These are phyloP conservation scores for Megacollybia marginata DNA, from an alignment of 768 basidiomycete species.

Conservation along the genomic window DNA sequence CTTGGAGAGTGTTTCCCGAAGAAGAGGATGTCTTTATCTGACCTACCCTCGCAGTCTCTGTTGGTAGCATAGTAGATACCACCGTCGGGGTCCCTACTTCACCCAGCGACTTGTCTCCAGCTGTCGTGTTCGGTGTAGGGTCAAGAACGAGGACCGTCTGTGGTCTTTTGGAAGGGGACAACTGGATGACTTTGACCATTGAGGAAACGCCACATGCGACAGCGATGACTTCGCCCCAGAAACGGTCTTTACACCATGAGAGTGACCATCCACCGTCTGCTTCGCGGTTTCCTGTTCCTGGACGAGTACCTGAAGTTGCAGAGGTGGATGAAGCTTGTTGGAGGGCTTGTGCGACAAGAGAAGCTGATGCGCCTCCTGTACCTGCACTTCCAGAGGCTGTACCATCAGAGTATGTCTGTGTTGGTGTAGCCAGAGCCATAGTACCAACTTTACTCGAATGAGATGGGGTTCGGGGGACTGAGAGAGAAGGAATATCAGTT, in stretches of 20 bases:
- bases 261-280: slow-evolving; percentile 91
- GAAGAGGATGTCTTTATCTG: too few species aligned
- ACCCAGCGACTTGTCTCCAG: background rate
- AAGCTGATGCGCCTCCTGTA: slow-evolving; percentile 49
- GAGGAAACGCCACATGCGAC: slow-evolving; percentile 67
- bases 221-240: slow-evolving; percentile 91
- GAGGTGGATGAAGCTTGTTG: slow-evolving; percentile 36
- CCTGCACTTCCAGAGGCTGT: slow-evolving; percentile 11
- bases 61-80: too few species aligned
- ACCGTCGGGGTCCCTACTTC: background rate
- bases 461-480: slow-evolving; percentile 33
- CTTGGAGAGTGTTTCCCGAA: too few species aligned
- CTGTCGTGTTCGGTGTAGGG: slow-evolving; percentile 23
- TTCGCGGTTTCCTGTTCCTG: slow-evolving; percentile 57
- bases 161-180: slow-evolving; percentile 62
- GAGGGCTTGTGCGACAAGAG: slow-evolving; percentile 57
- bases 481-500: slow-evolving; percentile 60
- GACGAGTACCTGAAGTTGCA: slow-evolving; percentile 18
- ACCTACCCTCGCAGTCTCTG: too few species aligned
- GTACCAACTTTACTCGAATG: slow-evolving; percentile 43
- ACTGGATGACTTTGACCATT: slow-evolving; percentile 68
- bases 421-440: slow-evolving; percentile 62
- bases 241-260: slow-evolving; percentile 93
- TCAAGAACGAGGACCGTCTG: slow-evolving; percentile 55
- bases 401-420: slow-evolving; percentile 42